A percentile compares a stretch with the other conserved stretches of the same genome.
Conservation (phyloP, 352 stramenopile species). For the Albugo laibachii region DNA sequence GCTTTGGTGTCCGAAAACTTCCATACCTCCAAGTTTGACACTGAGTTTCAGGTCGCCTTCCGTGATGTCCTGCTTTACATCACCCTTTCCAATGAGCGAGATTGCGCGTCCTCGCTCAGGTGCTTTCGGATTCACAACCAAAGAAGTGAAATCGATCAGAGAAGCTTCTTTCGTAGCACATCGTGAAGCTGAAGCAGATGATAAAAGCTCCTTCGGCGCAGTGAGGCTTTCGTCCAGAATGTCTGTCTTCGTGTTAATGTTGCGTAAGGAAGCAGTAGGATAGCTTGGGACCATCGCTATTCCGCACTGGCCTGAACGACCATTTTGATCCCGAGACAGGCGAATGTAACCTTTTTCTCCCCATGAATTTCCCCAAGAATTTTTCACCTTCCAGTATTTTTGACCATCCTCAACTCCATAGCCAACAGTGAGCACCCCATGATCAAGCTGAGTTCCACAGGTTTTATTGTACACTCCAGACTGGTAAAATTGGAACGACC, state of each 20-base stretch:
- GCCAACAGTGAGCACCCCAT: constrained; percentile 92
- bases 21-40: constrained; percentile 46
- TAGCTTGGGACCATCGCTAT: constrained; percentile 62
- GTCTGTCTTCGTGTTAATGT: background rate
- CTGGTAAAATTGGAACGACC: constrained; percentile 93
- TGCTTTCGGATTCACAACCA: constrained; percentile 35
- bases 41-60: constrained; percentile 32
- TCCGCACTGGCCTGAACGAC: constrained; percentile 32
- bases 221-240: background rate
- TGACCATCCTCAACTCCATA: constrained; percentile 78
- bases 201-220: constrained; percentile 3
- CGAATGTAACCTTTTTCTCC: constrained; percentile 87
- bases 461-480: constrained; percentile 74
- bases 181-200: constrained; percentile 58
- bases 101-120: constrained; percentile 62
- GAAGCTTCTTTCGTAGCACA: constrained; percentile 47
- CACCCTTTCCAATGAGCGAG: constrained; percentile 42
- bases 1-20: constrained; percentile 52
- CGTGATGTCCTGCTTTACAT: constrained; percentile 33
- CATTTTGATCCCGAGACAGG: constrained; percentile 52
- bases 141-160: constrained; percentile 39
- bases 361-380: constrained; percentile 90
- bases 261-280: constrained; percentile 17
- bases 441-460: constrained; percentile 88
- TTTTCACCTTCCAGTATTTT: constrained; percentile 93